Conservation (phyloP, 495 filamentous ascomycete species). For the Talaromyces nanjingensis region DNA sequence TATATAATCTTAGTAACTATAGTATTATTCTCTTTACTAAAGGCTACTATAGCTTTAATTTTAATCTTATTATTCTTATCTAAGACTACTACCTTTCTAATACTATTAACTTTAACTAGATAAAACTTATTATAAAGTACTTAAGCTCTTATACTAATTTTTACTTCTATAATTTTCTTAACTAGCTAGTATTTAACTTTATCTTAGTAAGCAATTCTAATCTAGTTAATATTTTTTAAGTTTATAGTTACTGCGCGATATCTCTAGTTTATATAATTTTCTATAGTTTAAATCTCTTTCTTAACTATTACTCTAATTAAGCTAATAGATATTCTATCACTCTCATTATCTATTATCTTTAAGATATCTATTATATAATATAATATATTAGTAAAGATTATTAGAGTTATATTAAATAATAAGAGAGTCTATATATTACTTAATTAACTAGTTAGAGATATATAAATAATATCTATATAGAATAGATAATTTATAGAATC, state of each 20-base stretch:
- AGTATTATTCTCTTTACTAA: constrained; percentile 19
- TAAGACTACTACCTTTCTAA: not conserved
- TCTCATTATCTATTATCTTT: not conserved
- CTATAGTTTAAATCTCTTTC: not conserved
- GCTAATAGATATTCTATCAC: not conserved
- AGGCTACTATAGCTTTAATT: constrained; percentile 11
- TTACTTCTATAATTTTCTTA: not conserved
- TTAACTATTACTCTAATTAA: not conserved
- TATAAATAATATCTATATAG: not conserved
- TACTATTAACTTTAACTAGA: not conserved
- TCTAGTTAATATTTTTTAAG: not conserved
- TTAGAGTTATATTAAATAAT: not conserved
- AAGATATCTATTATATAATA: not conserved
- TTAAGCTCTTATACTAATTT: not conserved
- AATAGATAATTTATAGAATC: not conserved
- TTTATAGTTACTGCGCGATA: not conserved
- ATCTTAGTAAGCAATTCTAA: not conserved
- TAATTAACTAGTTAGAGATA: not conserved
- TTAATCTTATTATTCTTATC: not conserved
- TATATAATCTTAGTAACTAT: constrained; percentile 20
- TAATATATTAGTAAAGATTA: not conserved
- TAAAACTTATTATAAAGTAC: not conserved
- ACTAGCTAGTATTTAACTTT: not conserved
- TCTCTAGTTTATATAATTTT: not conserved
- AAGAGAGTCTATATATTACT: not conserved